Evolutionary conservation across 768 basidiomycete genomes (phyloP), one percentile per base, ranked within the genome.

Genomic region (Trametes coccinea): DNA sequence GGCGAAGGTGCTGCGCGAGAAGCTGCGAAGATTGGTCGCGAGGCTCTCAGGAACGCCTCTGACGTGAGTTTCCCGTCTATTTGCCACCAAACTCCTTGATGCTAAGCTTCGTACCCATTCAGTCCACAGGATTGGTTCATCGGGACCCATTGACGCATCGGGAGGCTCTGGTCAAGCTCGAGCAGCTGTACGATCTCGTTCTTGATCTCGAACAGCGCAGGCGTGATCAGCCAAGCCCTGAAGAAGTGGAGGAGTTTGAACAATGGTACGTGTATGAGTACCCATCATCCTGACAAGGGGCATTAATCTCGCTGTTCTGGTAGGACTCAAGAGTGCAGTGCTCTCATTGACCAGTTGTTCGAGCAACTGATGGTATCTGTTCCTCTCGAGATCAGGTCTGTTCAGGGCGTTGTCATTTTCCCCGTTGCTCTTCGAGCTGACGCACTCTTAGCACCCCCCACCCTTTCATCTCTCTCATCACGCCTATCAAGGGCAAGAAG

Each of bases 401-500:
- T 31, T 33, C 22, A 37, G 52, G 46, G 14, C 22, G n/a, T 4
- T 5, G 31, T 17, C 27, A 9, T 4, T 17, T 13, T 4, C 14
- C 3, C 37, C 13, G 5, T 44, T 17, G 1, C 56, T 37, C 34
- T 11, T 37, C 49, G 56, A 22, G 63, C 39, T 34, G 30, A 39
- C 30, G 16, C 52, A 56, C 50, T 11, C 4, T 49, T 66, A 95
- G 95, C 72, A 82, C 90, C 64, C 96, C 96, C 2, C 97, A 99
- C 77, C 97, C 97, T 2, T 98, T 99, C 77, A 87, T 99, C 66
- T 94, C 95, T 2, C 81, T 99, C 37, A 82, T 99, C 50, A 83
- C 82, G 17, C 88, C 92, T 4, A 84, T 84, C 67, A 99, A 99
- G 75, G 97, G 97, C 59, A 98, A 98, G 78, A 88, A 88, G 62